phyloP scores from a whole-genome alignment of 139 green algal genomes.

The Micromonas commoda region DNA sequence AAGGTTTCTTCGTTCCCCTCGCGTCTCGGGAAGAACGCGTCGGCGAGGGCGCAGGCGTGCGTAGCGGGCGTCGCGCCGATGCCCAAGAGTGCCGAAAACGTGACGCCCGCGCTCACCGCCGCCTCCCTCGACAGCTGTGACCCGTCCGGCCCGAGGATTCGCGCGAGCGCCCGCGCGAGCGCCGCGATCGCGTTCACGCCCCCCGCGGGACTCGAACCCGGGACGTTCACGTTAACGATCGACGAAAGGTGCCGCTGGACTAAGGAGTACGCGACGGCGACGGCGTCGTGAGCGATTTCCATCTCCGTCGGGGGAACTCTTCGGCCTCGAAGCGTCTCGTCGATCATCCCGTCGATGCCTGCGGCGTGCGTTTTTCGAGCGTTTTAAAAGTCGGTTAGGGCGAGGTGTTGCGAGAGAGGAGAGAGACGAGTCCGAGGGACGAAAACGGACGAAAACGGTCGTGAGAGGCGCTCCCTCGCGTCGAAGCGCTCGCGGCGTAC shows the following conservation, averaged over 20 bases:
- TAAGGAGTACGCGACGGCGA: not conserved
- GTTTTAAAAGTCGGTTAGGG: too few relatives aligned
- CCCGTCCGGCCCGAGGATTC: not conserved
- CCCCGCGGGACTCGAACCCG: too few relatives aligned
- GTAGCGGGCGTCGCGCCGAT: not conserved
- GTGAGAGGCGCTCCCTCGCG: not conserved
- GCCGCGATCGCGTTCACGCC: not conserved
- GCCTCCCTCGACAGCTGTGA: conserved; percentile 1
- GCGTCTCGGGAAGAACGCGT: not conserved
- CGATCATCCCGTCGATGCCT: not conserved
- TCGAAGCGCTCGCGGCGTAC: not conserved
- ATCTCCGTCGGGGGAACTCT: not conserved
- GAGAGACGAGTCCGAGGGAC: not conserved
- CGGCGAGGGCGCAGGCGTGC: not conserved
- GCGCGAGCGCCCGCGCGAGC: not conserved
- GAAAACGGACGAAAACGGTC: too few relatives aligned
- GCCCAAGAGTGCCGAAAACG: not conserved
- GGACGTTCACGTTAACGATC: too few relatives aligned
- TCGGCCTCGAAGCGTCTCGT: not conserved
- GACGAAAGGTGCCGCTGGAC: not conserved
- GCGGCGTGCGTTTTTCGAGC: too few relatives aligned
- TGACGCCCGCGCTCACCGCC: not conserved
- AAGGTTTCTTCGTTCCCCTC: not conserved
- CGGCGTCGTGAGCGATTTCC: not conserved
- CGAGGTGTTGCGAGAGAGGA: too few relatives aligned